These are phyloP conservation scores for Cantharellus anzutake DNA, from an alignment of 768 basidiomycete genomes.

Conservation along the genomic window DNA sequence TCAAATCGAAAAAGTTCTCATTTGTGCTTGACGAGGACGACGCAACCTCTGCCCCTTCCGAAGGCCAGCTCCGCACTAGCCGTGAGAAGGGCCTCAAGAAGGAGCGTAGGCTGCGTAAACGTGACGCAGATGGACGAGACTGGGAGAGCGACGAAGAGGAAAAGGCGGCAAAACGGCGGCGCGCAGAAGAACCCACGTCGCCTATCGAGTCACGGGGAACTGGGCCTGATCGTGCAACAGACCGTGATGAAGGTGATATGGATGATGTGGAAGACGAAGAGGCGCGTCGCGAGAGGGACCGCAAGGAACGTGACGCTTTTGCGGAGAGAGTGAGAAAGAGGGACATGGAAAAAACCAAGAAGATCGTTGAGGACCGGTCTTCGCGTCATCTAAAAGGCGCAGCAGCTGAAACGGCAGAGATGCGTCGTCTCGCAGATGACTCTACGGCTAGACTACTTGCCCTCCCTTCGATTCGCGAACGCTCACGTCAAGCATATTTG, in stretches of 20 bases:
- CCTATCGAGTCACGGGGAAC: slow-evolving; percentile 16
- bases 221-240: slow-evolving; percentile 12
- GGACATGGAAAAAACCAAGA: slow-evolving; percentile 74
- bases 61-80: slow-evolving; percentile 19
- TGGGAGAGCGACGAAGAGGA: slow-evolving; percentile 92
- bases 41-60: slow-evolving; percentile 13
- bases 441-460: slow-evolving; percentile 27
- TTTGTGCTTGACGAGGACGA: slow-evolving; percentile 69
- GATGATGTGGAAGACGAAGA: slow-evolving; percentile 53
- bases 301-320: slow-evolving; percentile 82
- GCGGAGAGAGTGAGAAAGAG: slow-evolving; percentile 69
- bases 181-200: slow-evolving; percentile 17
- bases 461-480: slow-evolving; percentile 60
- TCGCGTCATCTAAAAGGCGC: slow-evolving; percentile 38
- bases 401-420: slow-evolving; percentile 64
- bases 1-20: slow-evolving; percentile 55
- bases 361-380: slow-evolving; percentile 80
- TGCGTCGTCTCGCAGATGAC: slow-evolving; percentile 71
- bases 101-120: slow-evolving; percentile 50
- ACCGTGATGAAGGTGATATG: slow-evolving; percentile 14
- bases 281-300: slow-evolving; percentile 52
- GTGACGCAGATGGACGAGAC: slow-evolving; percentile 61
- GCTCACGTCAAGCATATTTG: slow-evolving; percentile 88
- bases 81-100: slow-evolving; percentile 24
- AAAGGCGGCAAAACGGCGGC: slow-evolving; percentile 33